Base-by-base conservation (phyloP, 1,284 basidiomycete species). In the Papiliotrema terrestris region DNA sequence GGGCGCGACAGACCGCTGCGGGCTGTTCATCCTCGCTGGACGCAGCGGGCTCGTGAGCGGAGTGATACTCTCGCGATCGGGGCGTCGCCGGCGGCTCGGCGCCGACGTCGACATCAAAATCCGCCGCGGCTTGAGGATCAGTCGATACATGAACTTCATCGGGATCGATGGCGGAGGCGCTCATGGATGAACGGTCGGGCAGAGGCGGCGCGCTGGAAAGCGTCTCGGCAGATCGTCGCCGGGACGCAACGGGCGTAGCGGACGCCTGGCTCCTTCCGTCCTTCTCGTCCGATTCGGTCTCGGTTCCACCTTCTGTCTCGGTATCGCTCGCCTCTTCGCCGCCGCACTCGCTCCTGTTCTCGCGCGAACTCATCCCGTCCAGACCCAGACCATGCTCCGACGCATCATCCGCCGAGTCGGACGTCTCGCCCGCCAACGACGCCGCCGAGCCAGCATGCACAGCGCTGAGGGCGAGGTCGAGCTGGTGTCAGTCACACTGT, bases 391-490 rank as follows among this genome's bases (percentile, higher is more conserved):
- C 29, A 32, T 32, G 29, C 29, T 6, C 29, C 29, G 29, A 32
- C 29, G 29, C 5, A 32, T 32, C 29, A 32, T 32, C 29, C 29
- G 17, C 29, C 45, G 23, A 47, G n/a, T 47, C 26, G 29, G 17
- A 17, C 20, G 13, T 23, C 3, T 47, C 43, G 20, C n/a, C 14
- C n/a, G n/a, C n/a, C 3, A 20, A 8, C 14, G 43, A 45, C 23
- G 43, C 43, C n/a, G n/a, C 20, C 17, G 39, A 41, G 15, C 20
- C 39, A 22, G 39, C 17, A 41, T 22, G 43, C 14, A 56, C 32
- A 38, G 8, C 47, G 37, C 37, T 47, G 13, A 66, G 56, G 6
- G 64, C 64, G 25, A 63, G 37, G 44, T 66, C 64, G 17, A 66
- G 62, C 64, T 63, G 47, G 6, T 2, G 38, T 55, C 37, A 51